These are phyloP conservation scores for Lactarius vividus DNA, from an alignment of 768 basidiomycete species.

Conservation along the genomic window DNA sequence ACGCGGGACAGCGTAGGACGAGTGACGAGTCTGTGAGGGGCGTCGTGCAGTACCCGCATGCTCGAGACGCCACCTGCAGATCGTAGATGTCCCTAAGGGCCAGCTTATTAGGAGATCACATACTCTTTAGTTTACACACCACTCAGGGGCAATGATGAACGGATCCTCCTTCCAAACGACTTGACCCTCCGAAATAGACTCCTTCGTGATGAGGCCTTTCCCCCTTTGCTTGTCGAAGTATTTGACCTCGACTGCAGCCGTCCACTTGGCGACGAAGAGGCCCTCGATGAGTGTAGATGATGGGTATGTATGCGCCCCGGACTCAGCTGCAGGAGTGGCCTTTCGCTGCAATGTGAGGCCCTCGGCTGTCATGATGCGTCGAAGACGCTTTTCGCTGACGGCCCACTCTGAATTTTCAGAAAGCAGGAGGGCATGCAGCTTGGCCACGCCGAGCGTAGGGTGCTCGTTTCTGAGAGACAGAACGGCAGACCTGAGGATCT, in stretches of 20 bases:
- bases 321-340: conserved; percentile 54
- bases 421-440: conserved; percentile 64
- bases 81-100: conserved; percentile 71
- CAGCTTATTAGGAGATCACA: not conserved
- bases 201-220: conserved; percentile 76
- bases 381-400: conserved; percentile 80
- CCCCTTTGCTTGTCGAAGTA: conserved; percentile 71
- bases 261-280: conserved; percentile 63
- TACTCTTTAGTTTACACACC: conserved; percentile 41
- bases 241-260: conserved; percentile 53
- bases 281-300: conserved; percentile 61
- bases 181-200: conserved; percentile 67
- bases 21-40: conserved; percentile 47
- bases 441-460: conserved; percentile 66
- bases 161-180: conserved; percentile 85
- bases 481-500: conserved; percentile 56
- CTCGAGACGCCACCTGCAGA: conserved; percentile 52
- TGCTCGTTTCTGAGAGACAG: conserved; percentile 52
- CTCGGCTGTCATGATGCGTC: conserved; percentile 64
- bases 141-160: conserved; percentile 77
- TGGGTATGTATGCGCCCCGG: conserved; percentile 48
- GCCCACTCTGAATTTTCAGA: conserved; percentile 62
- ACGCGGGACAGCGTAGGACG: conserved; percentile 53
- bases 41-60: conserved; percentile 76
- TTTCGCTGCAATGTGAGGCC: conserved; percentile 42